Conservation (phyloP, 495 filamentous ascomycete genomes). For the Corynascus novoguineensis region DNA sequence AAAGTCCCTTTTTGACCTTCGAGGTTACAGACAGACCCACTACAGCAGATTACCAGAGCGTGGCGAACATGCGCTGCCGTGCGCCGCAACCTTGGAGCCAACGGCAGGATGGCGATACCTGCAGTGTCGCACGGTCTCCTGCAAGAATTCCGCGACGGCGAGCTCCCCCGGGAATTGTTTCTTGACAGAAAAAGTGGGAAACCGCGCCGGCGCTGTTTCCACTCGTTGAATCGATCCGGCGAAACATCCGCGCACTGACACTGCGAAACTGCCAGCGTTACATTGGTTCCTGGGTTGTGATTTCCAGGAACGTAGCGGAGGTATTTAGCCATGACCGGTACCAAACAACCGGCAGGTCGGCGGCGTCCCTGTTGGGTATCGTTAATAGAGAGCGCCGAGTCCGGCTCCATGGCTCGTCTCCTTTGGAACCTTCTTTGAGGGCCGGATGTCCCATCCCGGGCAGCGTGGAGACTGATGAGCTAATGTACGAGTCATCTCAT, state of each 20-base stretch:
- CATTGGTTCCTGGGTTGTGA: slow-evolving; percentile 1
- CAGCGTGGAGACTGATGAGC: not conserved
- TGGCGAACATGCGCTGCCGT: not conserved
- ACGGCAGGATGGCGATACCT: not conserved
- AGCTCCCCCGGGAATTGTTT: no score
- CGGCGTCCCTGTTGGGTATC: slow-evolving; percentile 9
- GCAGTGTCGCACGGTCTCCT: not conserved
- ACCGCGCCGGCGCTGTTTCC: not conserved
- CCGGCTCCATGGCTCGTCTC: not conserved
- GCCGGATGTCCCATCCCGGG: slow-evolving; percentile 4
- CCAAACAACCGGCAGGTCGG: not conserved
- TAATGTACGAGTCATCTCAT: not conserved
- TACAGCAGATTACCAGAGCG: not conserved
- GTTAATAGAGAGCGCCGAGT: not conserved
- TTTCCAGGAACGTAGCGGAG: not conserved
- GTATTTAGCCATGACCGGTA: slow-evolving; percentile 12
- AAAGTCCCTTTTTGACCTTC: not conserved
- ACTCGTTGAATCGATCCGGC: not conserved
- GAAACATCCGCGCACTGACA: not conserved
- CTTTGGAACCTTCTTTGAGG: not conserved
- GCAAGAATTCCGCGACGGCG: not conserved
- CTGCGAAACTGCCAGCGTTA: not conserved
- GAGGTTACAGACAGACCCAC: not conserved
- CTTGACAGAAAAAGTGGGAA: not conserved
- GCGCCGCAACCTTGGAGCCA: not conserved